Evolutionary conservation across 1,284 basidiomycete species (phyloP).

Genomic region (Ceratobasidium theobromae): DNA sequence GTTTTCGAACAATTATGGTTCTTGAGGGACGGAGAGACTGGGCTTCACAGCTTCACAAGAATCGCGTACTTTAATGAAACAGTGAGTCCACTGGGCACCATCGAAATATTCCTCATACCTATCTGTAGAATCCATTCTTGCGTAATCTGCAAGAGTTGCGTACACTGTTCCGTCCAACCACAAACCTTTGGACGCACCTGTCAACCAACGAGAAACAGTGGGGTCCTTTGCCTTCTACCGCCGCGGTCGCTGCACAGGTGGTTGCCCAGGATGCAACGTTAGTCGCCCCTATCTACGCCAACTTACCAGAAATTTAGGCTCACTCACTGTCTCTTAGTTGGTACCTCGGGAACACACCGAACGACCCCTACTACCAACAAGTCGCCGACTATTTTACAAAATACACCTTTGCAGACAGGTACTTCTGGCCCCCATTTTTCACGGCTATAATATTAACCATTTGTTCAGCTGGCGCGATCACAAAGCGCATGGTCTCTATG

Average conservation of each 20-base stretch:
- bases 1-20: slow-evolving; percentile 41
- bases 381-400: slow-evolving; percentile 41
- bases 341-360: slow-evolving; percentile 38
- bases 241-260: slow-evolving; percentile 35
- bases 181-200: slow-evolving; percentile 39
- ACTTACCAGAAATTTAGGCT: neutral
- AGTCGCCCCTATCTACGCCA: neutral
- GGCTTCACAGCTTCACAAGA: slow-evolving; percentile 40
- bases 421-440: slow-evolving; percentile 35
- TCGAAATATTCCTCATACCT: neutral
- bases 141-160: slow-evolving; percentile 38
- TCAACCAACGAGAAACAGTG: slow-evolving; percentile 37
- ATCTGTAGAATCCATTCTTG: slow-evolving; percentile 28
- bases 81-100: slow-evolving; percentile 23
- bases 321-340: slow-evolving; percentile 31
- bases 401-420: slow-evolving; percentile 39
- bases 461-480: slow-evolving; percentile 22
- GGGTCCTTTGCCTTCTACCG: slow-evolving; percentile 38
- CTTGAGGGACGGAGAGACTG: slow-evolving; percentile 40
- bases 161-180: slow-evolving; percentile 38
- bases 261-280: slow-evolving; percentile 42
- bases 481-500: slow-evolving; percentile 40
- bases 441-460: neutral
- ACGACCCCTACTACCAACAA: slow-evolving; percentile 37
- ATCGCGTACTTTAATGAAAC: slow-evolving; percentile 35